Percentiles rank a stretch among this genome's conserved stretches.
Conservation (phyloP, 2,329 filamentous ascomycete species). For the Calonectria ilicicola region DNA sequence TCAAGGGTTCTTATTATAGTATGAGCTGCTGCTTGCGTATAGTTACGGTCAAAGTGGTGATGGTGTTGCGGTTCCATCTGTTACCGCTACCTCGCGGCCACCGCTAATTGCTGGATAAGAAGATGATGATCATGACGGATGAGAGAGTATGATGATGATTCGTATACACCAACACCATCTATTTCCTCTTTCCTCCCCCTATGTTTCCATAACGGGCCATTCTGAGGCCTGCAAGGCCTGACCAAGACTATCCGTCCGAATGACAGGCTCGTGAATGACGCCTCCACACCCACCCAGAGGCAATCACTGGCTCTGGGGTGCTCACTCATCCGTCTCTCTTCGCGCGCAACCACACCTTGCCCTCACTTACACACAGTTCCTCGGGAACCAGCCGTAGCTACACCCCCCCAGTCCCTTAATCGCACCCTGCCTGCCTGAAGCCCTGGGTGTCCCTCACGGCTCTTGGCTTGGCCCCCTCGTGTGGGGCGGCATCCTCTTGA, state of each 20-base stretch:
- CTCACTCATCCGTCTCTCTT: slow-evolving; percentile 22
- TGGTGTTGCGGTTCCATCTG: slow-evolving; percentile 23
- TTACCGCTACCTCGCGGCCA: slow-evolving; percentile 19
- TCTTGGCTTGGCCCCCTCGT: slow-evolving; percentile 31
- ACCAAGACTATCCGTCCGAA: slow-evolving; percentile 31
- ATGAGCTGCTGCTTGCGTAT: slow-evolving; percentile 11
- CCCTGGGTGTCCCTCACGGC: slow-evolving; percentile 21
- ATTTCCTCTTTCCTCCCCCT: slow-evolving; percentile 28
- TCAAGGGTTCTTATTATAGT: slow-evolving; percentile 6
- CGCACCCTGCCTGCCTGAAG: not conserved
- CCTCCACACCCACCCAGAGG: slow-evolving; percentile 41
- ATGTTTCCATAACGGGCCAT: slow-evolving; percentile 25
- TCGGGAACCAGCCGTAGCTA: not conserved
- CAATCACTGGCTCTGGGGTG: slow-evolving; percentile 29
- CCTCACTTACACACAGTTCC: slow-evolving; percentile 4
- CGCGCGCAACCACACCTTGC: slow-evolving; percentile 10
- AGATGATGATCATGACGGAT: slow-evolving; percentile 14
- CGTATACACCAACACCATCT: slow-evolving; percentile 22
- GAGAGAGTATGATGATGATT: slow-evolving; percentile 10
- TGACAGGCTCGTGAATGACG: slow-evolving; percentile 30
- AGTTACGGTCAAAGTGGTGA: slow-evolving; percentile 17
- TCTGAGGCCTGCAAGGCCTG: slow-evolving; percentile 44
- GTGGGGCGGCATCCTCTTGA: slow-evolving; percentile 37
- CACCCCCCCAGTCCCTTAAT: not conserved
- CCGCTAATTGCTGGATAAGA: slow-evolving; percentile 20